These are phyloP conservation scores for Lyophyllum semitale DNA, from an alignment of 768 basidiomycete genomes.

Conservation along the genomic window DNA sequence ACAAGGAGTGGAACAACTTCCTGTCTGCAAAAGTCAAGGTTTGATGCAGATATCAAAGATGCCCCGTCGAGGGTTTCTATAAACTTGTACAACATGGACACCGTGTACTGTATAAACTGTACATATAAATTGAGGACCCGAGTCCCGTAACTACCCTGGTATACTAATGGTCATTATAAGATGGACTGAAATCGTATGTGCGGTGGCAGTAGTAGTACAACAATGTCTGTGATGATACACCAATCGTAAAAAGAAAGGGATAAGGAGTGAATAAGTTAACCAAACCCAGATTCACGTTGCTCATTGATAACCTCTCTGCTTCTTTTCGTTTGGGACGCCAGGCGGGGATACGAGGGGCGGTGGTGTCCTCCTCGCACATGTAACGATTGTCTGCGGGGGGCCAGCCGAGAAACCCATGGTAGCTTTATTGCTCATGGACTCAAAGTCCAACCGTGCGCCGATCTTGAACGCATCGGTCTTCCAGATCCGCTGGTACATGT, in stretches of 20 bases:
- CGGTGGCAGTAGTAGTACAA: conserved; percentile 5
- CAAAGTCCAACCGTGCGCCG: conserved; percentile 58
- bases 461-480: conserved; percentile 65
- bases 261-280: conserved; percentile 4
- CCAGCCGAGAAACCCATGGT: conserved; percentile 49
- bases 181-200: background rate
- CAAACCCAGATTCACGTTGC: background rate
- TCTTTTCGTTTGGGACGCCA: conserved; percentile 9
- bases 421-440: conserved; percentile 47
- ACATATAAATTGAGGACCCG: background rate
- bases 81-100: background rate
- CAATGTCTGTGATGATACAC: background rate
- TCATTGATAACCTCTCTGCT: conserved; percentile 14
- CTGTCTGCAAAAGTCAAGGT: conserved; percentile 57
- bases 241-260: background rate
- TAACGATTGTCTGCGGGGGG: conserved; percentile 37
- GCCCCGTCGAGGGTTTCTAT: background rate
- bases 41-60: conserved; percentile 21
- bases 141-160: background rate
- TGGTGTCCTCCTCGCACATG: conserved; percentile 4
- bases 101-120: conserved; percentile 2
- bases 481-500: conserved; percentile 67
- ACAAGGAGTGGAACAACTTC: conserved; percentile 80
- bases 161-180: background rate
- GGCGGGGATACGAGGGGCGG: background rate